phyloP scores from a whole-genome alignment of 2,329 filamentous ascomycete genomes.

The Colletotrichum melonis region DNA sequence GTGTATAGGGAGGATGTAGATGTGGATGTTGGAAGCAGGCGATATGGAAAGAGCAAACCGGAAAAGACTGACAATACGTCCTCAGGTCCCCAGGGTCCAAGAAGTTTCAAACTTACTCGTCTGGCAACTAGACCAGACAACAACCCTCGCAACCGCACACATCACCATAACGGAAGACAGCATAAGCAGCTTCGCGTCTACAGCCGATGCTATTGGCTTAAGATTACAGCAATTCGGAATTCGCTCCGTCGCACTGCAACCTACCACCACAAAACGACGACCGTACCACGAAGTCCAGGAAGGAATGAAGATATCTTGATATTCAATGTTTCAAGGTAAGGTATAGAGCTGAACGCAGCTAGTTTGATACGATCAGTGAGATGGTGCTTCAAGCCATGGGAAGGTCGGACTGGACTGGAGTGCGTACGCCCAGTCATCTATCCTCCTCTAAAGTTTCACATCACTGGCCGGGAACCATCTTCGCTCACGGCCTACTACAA shows the following conservation, averaged over 20 bases:
- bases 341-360: too few species aligned
- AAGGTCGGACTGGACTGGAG: too few species aligned
- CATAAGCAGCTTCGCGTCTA: slow-evolving; percentile 68
- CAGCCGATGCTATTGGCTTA: slow-evolving; percentile 71
- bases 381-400: not conserved
- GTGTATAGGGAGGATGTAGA: too few species aligned
- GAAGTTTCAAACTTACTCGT: slow-evolving; percentile 80
- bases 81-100: slow-evolving; percentile 72
- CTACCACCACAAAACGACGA: slow-evolving; percentile 60
- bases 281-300: too few species aligned
- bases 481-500: too few species aligned
- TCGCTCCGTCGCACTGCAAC: slow-evolving; percentile 78
- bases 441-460: too few species aligned
- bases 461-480: too few species aligned
- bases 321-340: too few species aligned
- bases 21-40: too few species aligned
- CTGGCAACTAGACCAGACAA: slow-evolving; percentile 78
- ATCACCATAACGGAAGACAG: slow-evolving; percentile 70
- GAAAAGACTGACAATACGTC: not conserved
- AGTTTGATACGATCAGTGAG: too few species aligned
- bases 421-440: too few species aligned
- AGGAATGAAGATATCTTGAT: not conserved
- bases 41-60: too few species aligned
- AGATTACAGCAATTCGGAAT: slow-evolving; percentile 81
- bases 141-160: slow-evolving; percentile 77